Percentiles rank a stretch among this genome's conserved stretches.
Conservation (phyloP, 768 basidiomycete species). For the Agaricus bisporus region DNA sequence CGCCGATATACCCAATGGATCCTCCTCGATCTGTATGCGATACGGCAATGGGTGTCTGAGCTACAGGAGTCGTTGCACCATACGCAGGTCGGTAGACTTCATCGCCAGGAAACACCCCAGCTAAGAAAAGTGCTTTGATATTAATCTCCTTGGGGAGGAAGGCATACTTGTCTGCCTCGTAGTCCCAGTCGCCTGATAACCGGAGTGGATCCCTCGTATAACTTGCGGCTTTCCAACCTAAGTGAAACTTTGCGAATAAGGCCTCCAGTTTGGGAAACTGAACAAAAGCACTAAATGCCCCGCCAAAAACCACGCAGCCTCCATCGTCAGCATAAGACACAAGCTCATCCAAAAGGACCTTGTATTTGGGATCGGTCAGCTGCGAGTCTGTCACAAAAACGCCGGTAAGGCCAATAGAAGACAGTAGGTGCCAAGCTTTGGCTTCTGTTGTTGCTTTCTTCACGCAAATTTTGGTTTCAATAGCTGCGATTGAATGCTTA, state of each 20-base stretch:
- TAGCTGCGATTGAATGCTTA: constrained; percentile 11
- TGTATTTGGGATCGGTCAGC: constrained; percentile 15
- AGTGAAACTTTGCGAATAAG: constrained; percentile 18
- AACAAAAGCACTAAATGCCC: constrained; percentile 18
- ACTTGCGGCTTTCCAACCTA: constrained; percentile 15
- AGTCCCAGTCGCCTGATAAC: constrained; percentile 3
- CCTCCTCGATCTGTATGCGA: constrained; percentile 20
- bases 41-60: constrained; percentile 23
- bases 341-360: constrained; percentile 17
- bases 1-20: too few relatives aligned
- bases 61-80: constrained; percentile 1
- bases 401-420: constrained; percentile 20
- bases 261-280: constrained; percentile 12
- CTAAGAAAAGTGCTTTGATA: constrained; percentile 24
- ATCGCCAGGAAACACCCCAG: constrained; percentile 15
- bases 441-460: constrained; percentile 12
- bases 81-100: constrained; percentile 18
- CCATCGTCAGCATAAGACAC: constrained; percentile 21
- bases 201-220: constrained; percentile 12
- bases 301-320: constrained; percentile 24
- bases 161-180: constrained; percentile 4
- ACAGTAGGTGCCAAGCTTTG: constrained; percentile 17
- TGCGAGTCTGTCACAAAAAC: constrained; percentile 24
- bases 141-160: constrained; percentile 16
- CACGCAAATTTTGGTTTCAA: constrained; percentile 15